Evolutionary conservation across 129 eudicot genomes (phyloP).

Genomic region (Ambrosia trifida): DNA sequence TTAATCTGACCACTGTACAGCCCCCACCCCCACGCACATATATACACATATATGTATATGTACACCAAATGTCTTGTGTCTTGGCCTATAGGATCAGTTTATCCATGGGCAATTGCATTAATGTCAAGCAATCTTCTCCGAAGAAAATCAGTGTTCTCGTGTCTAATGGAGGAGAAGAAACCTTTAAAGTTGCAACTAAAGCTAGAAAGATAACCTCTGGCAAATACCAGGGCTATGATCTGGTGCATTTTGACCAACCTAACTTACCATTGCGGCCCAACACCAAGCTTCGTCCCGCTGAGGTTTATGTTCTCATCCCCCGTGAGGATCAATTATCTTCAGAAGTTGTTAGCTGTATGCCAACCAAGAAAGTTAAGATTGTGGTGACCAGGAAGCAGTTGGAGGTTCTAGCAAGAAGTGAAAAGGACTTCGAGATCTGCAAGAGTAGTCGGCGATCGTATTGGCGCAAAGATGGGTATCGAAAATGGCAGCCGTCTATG

Average conservation of each 20-base stretch:
- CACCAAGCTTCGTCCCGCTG: background rate
- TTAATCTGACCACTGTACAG: no score
- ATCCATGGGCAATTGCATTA: slow-evolving; percentile 34
- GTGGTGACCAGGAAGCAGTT: slow-evolving; percentile 53
- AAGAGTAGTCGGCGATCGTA: slow-evolving; percentile 27
- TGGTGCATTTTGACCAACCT: slow-evolving; percentile 8
- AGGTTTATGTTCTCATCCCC: no score
- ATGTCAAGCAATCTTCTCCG: slow-evolving; percentile 23
- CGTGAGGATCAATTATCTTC: no score
- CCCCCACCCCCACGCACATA: no score
- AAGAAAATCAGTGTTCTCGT: slow-evolving; percentile 24
- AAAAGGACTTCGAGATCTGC: slow-evolving; percentile 33
- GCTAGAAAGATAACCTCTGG: background rate
- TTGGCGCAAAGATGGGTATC: slow-evolving; percentile 21
- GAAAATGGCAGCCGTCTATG: slow-evolving; percentile 55
- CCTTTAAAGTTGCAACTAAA: background rate
- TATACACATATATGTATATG: slow-evolving; percentile 2
- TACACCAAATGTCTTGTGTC: no score
- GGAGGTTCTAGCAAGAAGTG: slow-evolving; percentile 40
- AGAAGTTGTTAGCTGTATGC: no score
- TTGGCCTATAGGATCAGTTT: background rate
- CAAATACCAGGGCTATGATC: background rate
- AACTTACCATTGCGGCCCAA: background rate
- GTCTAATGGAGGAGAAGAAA: slow-evolving; percentile 30
- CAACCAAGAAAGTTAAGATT: slow-evolving; percentile 38